Evolutionary conservation across 495 filamentous ascomycete genomes (phyloP).

Genomic region (Cetradonia linearis): DNA sequence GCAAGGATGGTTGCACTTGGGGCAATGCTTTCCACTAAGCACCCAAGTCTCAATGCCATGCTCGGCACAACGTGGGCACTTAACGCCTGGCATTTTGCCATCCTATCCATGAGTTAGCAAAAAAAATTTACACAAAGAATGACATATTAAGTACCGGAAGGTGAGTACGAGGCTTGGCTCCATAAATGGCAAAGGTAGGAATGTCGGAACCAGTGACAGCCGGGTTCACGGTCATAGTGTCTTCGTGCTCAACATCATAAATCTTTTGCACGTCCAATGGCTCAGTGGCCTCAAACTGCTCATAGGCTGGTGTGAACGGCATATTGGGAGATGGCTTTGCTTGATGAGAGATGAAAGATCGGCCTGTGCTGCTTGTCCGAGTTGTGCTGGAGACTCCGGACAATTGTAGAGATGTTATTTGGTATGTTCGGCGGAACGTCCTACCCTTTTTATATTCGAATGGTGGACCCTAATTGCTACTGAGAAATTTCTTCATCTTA

Average conservation of each 20-base stretch:
- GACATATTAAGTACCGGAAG: neutral
- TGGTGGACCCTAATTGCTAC: neutral
- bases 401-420: neutral
- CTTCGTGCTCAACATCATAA: neutral
- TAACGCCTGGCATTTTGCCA: conserved; percentile 20
- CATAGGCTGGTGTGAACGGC: neutral
- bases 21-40: conserved; percentile 21
- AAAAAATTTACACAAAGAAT: neutral
- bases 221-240: neutral
- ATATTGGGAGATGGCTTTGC: neutral
- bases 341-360: neutral
- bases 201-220: neutral
- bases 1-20: conserved; percentile 18
- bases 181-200: neutral
- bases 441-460: conserved; percentile 2
- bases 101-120: neutral
- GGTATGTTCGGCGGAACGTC: neutral
- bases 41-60: conserved; percentile 20
- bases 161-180: neutral
- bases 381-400: neutral
- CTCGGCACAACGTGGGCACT: conserved; percentile 19
- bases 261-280: neutral
- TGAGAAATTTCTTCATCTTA: neutral
- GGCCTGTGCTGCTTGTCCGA: neutral
- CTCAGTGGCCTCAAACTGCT: neutral